These are phyloP conservation scores for Thermothielavioides terrestris DNA, from an alignment of 495 filamentous ascomycete genomes.

Conservation along the genomic window DNA sequence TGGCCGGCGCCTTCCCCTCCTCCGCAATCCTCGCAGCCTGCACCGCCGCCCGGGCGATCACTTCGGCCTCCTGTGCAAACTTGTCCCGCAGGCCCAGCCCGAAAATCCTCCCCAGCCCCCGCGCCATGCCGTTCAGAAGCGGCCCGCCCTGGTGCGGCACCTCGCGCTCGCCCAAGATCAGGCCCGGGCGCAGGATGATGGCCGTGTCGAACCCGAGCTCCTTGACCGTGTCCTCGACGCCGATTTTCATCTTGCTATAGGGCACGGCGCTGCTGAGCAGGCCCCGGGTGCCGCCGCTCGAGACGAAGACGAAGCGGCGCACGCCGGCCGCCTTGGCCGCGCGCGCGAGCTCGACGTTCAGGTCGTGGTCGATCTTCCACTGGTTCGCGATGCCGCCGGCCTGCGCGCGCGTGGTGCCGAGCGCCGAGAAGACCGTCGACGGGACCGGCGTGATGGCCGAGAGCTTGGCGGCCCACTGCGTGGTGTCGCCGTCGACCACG, in stretches of 20 bases:
- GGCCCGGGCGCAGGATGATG: conserved; percentile 64
- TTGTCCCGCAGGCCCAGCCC: conserved; percentile 46
- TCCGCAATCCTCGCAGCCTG: conserved; percentile 39
- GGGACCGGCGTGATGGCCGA: conserved; percentile 47
- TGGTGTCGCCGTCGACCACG: conserved; percentile 37
- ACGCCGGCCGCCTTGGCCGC: conserved; percentile 56
- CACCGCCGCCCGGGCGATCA: conserved; percentile 68
- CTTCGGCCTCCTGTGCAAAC: conserved; percentile 66
- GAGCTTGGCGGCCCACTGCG: conserved; percentile 50
- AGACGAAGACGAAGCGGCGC: conserved; percentile 62
- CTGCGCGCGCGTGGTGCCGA: conserved; percentile 57
- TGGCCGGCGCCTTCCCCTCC: conserved; percentile 39
- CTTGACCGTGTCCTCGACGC: conserved; percentile 69
- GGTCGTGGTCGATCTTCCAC: conserved; percentile 67
- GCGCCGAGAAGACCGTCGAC: conserved; percentile 51
- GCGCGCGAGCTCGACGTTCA: conserved; percentile 60
- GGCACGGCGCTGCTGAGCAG: conserved; percentile 26
- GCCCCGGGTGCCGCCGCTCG: conserved; percentile 42
- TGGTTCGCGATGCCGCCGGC: conserved; percentile 66
- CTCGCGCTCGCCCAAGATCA: conserved; percentile 63
- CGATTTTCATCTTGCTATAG: conserved; percentile 68
- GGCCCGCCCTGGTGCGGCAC: conserved; percentile 44
- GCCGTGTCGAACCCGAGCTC: conserved; percentile 62
- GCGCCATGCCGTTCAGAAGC: conserved; percentile 41
- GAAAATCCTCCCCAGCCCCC: conserved; percentile 40